phyloP scores from a whole-genome alignment of 345 rosid genomes.

The Adansonia digitata region DNA sequence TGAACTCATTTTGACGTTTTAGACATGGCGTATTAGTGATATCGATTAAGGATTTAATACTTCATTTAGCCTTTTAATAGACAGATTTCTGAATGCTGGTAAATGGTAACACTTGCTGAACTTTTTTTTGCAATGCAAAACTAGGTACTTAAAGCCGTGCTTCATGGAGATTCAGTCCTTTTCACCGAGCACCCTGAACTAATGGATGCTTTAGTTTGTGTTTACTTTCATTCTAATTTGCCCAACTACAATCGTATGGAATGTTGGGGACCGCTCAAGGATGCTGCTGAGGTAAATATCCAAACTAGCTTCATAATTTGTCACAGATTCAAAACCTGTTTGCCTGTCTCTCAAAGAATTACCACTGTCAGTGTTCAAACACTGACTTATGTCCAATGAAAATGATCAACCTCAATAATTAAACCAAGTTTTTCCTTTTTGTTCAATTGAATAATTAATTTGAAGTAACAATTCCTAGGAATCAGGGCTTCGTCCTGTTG shows the following conservation, averaged over 20 bases:
- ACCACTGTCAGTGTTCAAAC: not conserved
- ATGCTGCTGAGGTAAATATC: constrained; percentile 58
- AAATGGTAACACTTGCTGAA: not conserved
- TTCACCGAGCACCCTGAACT: constrained; percentile 68
- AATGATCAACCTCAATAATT: not conserved
- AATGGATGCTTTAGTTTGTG: constrained; percentile 62
- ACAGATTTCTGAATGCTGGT: not conserved
- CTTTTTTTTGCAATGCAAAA: constrained; percentile 11
- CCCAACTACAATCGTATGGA: constrained; percentile 64
- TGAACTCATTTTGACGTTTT: not conserved
- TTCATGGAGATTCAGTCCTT: constrained; percentile 71
- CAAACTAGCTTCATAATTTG: not conserved
- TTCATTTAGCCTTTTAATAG: not conserved
- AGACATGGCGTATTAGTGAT: not conserved
- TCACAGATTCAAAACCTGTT: not conserved
- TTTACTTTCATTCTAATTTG: constrained; percentile 78
- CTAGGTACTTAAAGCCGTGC: constrained; percentile 75
- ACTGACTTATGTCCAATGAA: not conserved
- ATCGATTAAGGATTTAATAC: not conserved
- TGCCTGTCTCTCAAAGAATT: not conserved
- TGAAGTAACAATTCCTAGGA: too few relatives aligned
- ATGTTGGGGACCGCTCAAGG: constrained; percentile 81
- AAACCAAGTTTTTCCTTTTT: not conserved
- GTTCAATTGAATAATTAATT: not conserved
- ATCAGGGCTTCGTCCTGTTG: too few relatives aligned